These are phyloP conservation scores for Myriosclerotinia scirpicola DNA, from an alignment of 2,329 filamentous ascomycete species.

Conservation along the genomic window DNA sequence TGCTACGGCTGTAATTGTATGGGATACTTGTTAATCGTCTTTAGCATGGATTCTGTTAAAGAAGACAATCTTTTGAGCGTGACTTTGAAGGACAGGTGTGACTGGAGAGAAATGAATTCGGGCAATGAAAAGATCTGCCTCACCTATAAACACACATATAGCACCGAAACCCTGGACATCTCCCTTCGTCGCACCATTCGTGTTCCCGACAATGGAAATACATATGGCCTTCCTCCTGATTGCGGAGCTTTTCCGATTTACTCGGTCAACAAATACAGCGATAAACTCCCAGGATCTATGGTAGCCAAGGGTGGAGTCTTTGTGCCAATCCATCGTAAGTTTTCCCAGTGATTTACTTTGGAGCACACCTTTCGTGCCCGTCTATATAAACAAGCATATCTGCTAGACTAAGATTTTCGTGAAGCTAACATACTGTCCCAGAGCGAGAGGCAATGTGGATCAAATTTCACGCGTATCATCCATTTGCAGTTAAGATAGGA, in stretches of 20 bases:
- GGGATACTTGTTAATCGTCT: neutral
- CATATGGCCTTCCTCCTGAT: constrained; percentile 42
- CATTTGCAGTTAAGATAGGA: constrained; percentile 45
- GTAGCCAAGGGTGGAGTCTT: constrained; percentile 47
- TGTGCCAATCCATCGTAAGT: constrained; percentile 46
- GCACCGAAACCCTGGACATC: constrained; percentile 32
- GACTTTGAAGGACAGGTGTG: neutral
- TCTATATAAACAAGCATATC: neutral
- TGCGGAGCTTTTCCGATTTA: constrained; percentile 46
- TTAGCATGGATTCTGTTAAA: neutral
- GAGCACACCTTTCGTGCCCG: too few species aligned
- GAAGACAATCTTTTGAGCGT: neutral
- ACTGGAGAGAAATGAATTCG: neutral
- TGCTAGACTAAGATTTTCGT: neutral
- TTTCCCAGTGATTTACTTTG: neutral
- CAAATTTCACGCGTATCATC: constrained; percentile 33
- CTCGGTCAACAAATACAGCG: constrained; percentile 40
- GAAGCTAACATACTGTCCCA: neutral
- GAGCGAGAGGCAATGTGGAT: constrained; percentile 49
- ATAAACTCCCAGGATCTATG: constrained; percentile 42
- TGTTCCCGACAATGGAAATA: constrained; percentile 44
- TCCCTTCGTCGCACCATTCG: constrained; percentile 46
- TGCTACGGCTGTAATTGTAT: too few species aligned
- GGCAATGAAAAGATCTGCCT: neutral
- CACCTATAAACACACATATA: neutral